phyloP scores from a whole-genome alignment of 148 eudicot genomes.

The Chenopodium berlandieri region DNA sequence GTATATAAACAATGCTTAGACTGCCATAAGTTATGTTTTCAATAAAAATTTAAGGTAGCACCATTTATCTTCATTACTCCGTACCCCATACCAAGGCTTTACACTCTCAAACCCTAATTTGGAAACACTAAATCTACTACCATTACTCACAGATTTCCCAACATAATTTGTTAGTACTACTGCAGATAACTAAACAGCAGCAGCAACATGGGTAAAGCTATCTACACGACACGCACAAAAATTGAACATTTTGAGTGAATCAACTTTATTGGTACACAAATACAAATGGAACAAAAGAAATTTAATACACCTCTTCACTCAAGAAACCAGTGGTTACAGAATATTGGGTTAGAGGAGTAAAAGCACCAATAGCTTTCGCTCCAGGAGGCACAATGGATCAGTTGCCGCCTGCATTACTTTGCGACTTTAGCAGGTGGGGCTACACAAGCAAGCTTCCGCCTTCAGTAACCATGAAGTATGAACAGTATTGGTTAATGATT shows the following conservation, averaged over 20 bases:
- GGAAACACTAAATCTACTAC: not conserved
- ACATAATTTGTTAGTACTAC: not conserved
- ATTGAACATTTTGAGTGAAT: not conserved
- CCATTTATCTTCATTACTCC: not conserved
- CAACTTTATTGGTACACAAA: constrained; percentile 7
- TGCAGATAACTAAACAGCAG: not conserved
- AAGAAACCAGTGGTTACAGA: not conserved
- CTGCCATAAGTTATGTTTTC: too few species aligned
- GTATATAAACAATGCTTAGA: too few species aligned
- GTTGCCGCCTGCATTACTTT: not conserved
- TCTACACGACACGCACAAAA: not conserved
- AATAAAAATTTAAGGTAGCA: not conserved
- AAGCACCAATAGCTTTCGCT: not conserved
- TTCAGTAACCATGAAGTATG: constrained; percentile 26
- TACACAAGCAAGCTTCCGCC: constrained; percentile 3
- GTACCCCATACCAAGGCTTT: not conserved
- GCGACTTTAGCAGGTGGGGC: not conserved
- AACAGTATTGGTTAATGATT: constrained; percentile 31
- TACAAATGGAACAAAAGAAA: not conserved
- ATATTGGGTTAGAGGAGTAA: not conserved
- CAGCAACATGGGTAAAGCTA: not conserved
- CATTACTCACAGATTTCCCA: not conserved
- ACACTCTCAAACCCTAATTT: not conserved
- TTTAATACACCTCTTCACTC: not conserved
- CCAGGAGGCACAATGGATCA: not conserved